These are phyloP conservation scores for Colletotrichum abscissum DNA, from an alignment of 2,329 filamentous ascomycete species.

Conservation along the genomic window DNA sequence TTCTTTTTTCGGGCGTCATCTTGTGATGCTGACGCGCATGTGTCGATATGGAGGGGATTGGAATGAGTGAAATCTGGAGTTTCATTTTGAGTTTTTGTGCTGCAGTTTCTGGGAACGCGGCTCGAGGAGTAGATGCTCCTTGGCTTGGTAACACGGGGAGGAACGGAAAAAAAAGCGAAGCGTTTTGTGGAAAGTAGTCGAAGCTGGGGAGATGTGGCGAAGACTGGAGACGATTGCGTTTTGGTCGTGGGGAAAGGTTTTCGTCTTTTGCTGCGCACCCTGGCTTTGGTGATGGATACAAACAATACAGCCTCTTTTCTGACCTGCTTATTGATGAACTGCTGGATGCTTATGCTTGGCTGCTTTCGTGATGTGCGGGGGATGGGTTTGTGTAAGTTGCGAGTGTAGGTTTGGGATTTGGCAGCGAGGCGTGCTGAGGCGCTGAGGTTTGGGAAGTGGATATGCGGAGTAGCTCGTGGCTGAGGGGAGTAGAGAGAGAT, in stretches of 20 bases:
- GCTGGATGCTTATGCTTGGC: no score
- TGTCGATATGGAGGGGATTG: neutral
- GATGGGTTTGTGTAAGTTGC: no score
- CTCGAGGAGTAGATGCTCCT: neutral
- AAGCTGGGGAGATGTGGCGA: neutral
- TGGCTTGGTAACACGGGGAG: neutral
- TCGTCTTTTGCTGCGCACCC: neutral
- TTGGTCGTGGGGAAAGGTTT: neutral
- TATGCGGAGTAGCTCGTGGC: no score
- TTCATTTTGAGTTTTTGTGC: neutral
- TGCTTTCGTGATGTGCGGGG: no score
- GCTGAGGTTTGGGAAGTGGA: no score
- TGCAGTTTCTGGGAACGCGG: neutral
- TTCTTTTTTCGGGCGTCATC: neutral
- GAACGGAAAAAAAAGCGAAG: neutral
- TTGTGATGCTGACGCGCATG: neutral
- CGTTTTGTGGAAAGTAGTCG: neutral
- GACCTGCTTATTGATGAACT: no score
- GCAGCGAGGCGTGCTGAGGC: no score
- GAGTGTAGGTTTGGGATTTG: no score
- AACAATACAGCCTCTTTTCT: no score
- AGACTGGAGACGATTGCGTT: neutral
- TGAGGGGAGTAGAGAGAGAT: no score
- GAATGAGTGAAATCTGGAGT: neutral
- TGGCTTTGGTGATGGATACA: no score